Base-by-base conservation (phyloP, 768 basidiomycete genomes). In the Suillus plorans region DNA sequence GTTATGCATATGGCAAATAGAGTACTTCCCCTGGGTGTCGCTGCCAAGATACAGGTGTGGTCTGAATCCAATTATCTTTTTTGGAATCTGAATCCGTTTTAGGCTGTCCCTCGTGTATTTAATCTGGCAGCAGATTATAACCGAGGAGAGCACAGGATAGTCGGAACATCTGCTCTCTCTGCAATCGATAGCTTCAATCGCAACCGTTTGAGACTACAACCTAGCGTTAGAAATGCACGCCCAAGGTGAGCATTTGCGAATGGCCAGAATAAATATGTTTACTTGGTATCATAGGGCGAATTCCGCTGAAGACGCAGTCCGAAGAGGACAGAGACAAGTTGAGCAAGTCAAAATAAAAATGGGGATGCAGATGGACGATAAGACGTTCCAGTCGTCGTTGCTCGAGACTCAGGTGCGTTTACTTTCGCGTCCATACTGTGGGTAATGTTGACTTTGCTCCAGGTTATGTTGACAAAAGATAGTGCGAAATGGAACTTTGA, bases 331-430 rank as follows among this genome's bases (percentile, higher is more conserved):
- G 76, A 83, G 92, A 66, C 94, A 95, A 69, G 90, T 96, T 2
- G 94, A 97, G 70, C 92, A 95, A 70, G 89, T 86, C 31, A 95
- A 93, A 76, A 82, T 97, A 62, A 94, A 95, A 73, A 84, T 91
- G 72, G 91, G 90, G 65, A 88, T 97, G 85, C 92, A 94, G 77
- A 93, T 99, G 87, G 97, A 99, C 73, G 97, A 99, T 75, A 89
- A 84, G 74, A 86, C 90, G 5, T 99, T 99, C 77, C 94, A 96
- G 72, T 81, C 88, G 5, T 85, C 83, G 47, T 80, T 99, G 59
- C 81, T 95, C 25, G 95, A 97, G 70, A 94, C 94, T 2, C 92
- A 95, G 77, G 94, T 94, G 61, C 66, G 73, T 73, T 14, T 28
- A 16, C 16, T 52, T 64, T 34, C 25, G 44, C 20, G 16, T 39